Evolutionary conservation across 2,329 filamentous ascomycete species (phyloP).

Genomic region (Xylaria polymorpha): DNA sequence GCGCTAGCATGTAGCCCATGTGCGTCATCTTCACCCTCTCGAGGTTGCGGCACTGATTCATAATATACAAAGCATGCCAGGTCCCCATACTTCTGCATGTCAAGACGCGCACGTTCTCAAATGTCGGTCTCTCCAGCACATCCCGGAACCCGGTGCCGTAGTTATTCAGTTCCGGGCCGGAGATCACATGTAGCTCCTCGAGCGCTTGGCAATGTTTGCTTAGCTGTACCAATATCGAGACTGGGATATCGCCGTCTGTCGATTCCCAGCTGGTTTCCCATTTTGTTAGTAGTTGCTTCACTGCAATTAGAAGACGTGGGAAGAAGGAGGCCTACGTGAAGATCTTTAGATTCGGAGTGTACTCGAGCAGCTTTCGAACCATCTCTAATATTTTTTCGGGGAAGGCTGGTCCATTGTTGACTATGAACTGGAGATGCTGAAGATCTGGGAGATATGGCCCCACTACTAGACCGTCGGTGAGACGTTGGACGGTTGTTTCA

Average conservation of each 20-base stretch:
- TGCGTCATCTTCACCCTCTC: constrained; percentile 29
- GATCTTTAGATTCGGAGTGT: constrained; percentile 21
- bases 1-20: constrained; percentile 12
- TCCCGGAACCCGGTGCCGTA: constrained; percentile 18
- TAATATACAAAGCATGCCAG: constrained; percentile 18
- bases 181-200: constrained; percentile 31
- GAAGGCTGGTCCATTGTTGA: constrained; percentile 23
- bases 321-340: constrained; percentile 28
- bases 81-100: constrained; percentile 24
- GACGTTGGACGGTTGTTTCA: background rate
- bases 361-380: constrained; percentile 18
- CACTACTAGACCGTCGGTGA: constrained; percentile 20
- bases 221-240: constrained; percentile 16
- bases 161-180: constrained; percentile 16
- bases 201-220: constrained; percentile 14
- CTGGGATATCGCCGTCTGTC: constrained; percentile 25
- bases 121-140: constrained; percentile 11
- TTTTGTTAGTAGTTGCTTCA: background rate
- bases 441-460: constrained; percentile 33
- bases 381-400: constrained; percentile 19
- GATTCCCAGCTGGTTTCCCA: constrained; percentile 28
- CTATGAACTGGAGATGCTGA: constrained; percentile 15
- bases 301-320: background rate
- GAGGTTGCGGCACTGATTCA: constrained; percentile 18
- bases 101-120: constrained; percentile 23